A percentile compares a stretch with the other conserved stretches of the same genome.
These are phyloP conservation scores for Flaveria floridana DNA, from an alignment of 140 eudicot genomes.

Conservation along the genomic window DNA sequence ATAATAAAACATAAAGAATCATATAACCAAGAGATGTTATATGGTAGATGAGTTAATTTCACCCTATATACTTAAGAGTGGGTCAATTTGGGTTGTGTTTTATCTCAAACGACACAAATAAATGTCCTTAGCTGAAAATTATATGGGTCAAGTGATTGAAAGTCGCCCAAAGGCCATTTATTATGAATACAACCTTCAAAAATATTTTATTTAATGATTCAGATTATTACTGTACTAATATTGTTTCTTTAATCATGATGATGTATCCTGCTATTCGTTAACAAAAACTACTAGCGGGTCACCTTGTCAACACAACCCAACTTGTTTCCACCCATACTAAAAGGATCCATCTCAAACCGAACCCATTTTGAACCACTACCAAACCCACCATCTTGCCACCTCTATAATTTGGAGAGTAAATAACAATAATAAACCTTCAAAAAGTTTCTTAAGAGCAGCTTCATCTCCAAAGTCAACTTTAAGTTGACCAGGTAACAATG, in stretches of 20 bases:
- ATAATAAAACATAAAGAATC: neutral
- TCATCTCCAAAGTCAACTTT: constrained; percentile 95
- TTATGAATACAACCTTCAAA: neutral
- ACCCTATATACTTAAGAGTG: neutral
- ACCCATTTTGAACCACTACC: neutral
- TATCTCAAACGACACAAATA: neutral
- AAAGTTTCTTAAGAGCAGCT: constrained; percentile 68
- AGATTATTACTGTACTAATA: neutral
- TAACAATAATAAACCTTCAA: constrained; percentile 55
- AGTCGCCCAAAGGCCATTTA: neutral
- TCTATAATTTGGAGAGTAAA: neutral
- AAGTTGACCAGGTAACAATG: constrained; percentile 78
- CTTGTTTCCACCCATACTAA: neutral
- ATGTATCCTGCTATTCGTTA: neutral
- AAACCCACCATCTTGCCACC: constrained; percentile 3
- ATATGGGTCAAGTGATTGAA: neutral
- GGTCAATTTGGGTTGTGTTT: neutral
- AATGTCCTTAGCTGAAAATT: neutral
- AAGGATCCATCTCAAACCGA: neutral
- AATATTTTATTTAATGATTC: neutral
- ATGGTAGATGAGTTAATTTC: neutral
- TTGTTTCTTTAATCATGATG: neutral
- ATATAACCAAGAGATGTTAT: neutral
- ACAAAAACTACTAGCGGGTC: neutral
- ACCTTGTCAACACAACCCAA: neutral